Evolutionary conservation across 129 eudicot genomes (phyloP), one percentile per base, ranked within the genome.

Genomic region (Pulicaria dysenterica): DNA sequence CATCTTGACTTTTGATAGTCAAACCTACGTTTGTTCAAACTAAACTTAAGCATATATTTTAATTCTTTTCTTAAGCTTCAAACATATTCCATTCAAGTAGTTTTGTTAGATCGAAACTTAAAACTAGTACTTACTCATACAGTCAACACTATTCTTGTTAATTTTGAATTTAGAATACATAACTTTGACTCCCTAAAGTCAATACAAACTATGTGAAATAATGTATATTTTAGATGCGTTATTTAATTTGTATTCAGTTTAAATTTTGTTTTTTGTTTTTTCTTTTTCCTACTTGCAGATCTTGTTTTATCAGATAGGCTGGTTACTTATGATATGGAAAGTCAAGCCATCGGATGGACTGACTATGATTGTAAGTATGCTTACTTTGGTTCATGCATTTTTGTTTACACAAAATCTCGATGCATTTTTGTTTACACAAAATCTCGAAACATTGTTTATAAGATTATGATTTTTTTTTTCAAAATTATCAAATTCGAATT

Each of bases 321-420:
- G 73, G 89, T 88, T 36, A 80, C 85, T 13, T 88, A 88, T 62
- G 89, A 88, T 63, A 82, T 88, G 7, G 95, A 85, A 39, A 88
- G 85, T 66, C 85, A 85, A 67, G 75, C 76, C 36, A 85, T 88
- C 70, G 95, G 95, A 70, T 88, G 95, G 95, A 80, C 85, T 1
- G 83, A 81, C 14, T 74, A 85, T 84, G 79, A 88, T 74, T 88
- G 95, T 88, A 81, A 88, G 95, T 83, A 58, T n/a, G 7, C 39
- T 46, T 59, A 8, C 48, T 58, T 73, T 38, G 38, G 17, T 69
- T 69, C 39, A 51, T 37, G 39, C 7, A 48, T 49, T 4, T 7
- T 12, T 34, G 4, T 58, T 17, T 14, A 50, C 57, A 50, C 17
- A n/a, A 3, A 50, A 50, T 50, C 14, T 50, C 5, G 57, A 50